Evolutionary conservation across 2,329 filamentous ascomycete genomes (phyloP).

Genomic region (Penicillium hesseltinei): DNA sequence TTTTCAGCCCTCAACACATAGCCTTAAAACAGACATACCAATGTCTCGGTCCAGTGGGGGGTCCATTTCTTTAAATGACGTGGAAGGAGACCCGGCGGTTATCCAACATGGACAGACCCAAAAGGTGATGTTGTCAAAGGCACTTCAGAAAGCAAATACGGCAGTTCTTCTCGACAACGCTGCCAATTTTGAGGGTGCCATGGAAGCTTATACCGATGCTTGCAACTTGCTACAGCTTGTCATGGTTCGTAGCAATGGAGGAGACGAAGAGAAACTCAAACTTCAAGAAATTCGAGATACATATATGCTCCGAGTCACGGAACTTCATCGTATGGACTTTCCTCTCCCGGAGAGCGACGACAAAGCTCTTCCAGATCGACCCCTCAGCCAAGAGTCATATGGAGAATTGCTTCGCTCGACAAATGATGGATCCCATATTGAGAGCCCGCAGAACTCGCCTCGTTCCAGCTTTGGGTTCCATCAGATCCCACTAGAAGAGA

Average conservation of each 20-base stretch:
- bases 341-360: slow-evolving; percentile 52
- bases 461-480: slow-evolving; percentile 49
- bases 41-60: slow-evolving; percentile 27
- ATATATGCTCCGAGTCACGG: slow-evolving; percentile 85
- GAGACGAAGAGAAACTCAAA: slow-evolving; percentile 79
- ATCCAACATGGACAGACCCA: slow-evolving; percentile 62
- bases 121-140: slow-evolving; percentile 95
- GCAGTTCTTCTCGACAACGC: slow-evolving; percentile 95
- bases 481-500: slow-evolving; percentile 24
- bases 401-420: slow-evolving; percentile 43
- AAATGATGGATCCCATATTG: slow-evolving; percentile 28
- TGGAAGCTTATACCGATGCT: slow-evolving; percentile 86
- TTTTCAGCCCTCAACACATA: slow-evolving; percentile 15
- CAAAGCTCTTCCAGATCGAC: slow-evolving; percentile 74
- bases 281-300: slow-evolving; percentile 89
- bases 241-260: slow-evolving; percentile 75
- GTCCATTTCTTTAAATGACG: slow-evolving; percentile 25
- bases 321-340: slow-evolving; percentile 69
- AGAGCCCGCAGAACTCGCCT: slow-evolving; percentile 42
- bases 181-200: slow-evolving; percentile 87
- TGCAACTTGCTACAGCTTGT: slow-evolving; percentile 86
- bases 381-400: slow-evolving; percentile 58
- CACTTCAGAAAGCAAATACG: slow-evolving; percentile 90
- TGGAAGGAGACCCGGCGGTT: slow-evolving; percentile 29
- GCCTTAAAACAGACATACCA: slow-evolving; percentile 9